phyloP scores from a whole-genome alignment of 768 basidiomycete genomes.

The Strobilomyces echinocephalus region DNA sequence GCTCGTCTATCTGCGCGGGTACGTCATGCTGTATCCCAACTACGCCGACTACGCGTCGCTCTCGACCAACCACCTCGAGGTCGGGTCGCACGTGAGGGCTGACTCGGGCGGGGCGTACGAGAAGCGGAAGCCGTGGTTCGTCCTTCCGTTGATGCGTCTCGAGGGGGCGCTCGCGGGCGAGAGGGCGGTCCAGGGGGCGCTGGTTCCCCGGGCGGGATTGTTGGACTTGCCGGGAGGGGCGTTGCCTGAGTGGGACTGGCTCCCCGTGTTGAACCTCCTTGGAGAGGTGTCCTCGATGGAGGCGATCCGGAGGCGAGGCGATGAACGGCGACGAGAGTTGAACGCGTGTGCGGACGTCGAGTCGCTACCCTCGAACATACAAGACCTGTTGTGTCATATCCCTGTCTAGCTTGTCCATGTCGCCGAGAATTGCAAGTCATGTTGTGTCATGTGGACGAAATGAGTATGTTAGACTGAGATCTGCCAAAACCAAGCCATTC shows the following conservation, averaged over 20 bases:
- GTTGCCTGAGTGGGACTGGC: slow-evolving; percentile 47
- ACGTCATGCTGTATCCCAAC: slow-evolving; percentile 89
- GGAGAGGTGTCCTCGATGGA: slow-evolving; percentile 40
- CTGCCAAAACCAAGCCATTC: slow-evolving; percentile 7
- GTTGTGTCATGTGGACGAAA: background rate
- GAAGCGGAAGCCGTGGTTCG: slow-evolving; percentile 61
- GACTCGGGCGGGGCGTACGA: slow-evolving; percentile 41
- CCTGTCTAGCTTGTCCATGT: slow-evolving; percentile 6
- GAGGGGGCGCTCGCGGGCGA: slow-evolving; percentile 13
- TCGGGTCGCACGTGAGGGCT: slow-evolving; percentile 72
- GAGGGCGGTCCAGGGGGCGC: slow-evolving; percentile 10
- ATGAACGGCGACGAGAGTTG: slow-evolving; percentile 33
- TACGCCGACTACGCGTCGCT: slow-evolving; percentile 65
- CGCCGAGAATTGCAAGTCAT: background rate
- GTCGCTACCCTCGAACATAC: slow-evolving; percentile 21
- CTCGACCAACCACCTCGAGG: slow-evolving; percentile 88
- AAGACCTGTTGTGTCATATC: slow-evolving; percentile 20
- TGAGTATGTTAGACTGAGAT: background rate
- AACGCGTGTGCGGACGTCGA: slow-evolving; percentile 26
- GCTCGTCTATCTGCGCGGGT: slow-evolving; percentile 73
- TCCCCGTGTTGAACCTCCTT: slow-evolving; percentile 70
- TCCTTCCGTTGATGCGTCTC: slow-evolving; percentile 62
- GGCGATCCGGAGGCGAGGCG: slow-evolving; percentile 32
- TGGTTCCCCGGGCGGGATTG: slow-evolving; percentile 24
- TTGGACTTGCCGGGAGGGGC: slow-evolving; percentile 54